Conservation (phyloP, 768 basidiomycete genomes). For the Mycena galopus region DNA sequence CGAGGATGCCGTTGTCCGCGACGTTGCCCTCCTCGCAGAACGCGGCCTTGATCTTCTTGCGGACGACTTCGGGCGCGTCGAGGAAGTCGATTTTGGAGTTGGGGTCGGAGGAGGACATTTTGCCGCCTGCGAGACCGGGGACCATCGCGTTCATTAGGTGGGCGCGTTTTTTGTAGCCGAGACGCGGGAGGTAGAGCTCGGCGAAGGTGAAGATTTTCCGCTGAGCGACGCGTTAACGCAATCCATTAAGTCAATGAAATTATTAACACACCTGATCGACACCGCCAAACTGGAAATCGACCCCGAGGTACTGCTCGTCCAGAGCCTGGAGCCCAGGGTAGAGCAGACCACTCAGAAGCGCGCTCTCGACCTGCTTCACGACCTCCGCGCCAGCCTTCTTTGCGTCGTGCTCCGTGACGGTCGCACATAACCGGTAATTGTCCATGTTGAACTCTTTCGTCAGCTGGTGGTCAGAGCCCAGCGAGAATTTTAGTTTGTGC, state of each 20-base stretch:
- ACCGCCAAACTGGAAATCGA: slow-evolving; percentile 98
- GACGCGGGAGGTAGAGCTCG: slow-evolving; percentile 92
- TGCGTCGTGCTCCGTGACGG: slow-evolving; percentile 94
- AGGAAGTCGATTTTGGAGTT: slow-evolving; percentile 99
- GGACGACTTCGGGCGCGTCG: slow-evolving; percentile 85
- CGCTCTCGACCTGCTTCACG: slow-evolving; percentile 96
- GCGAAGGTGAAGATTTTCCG: slow-evolving; percentile 89
- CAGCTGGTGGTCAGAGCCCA: slow-evolving; percentile 95
- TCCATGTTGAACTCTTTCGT: slow-evolving; percentile 93
- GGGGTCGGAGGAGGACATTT: slow-evolving; percentile 98
- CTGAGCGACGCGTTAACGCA: background rate
- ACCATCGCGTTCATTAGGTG: slow-evolving; percentile 99
- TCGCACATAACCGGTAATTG: slow-evolving; percentile 92
- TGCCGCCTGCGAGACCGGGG: slow-evolving; percentile 92
- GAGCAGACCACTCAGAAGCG: slow-evolving; percentile 89
- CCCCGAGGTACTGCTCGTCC: slow-evolving; percentile 95
- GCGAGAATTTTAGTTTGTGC: slow-evolving; percentile 84
- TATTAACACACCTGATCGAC: slow-evolving; percentile 83
- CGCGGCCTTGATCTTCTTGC: slow-evolving; percentile 91
- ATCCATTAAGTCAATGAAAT: background rate
- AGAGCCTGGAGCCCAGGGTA: slow-evolving; percentile 98
- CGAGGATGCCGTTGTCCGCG: slow-evolving; percentile 88
- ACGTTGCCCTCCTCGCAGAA: slow-evolving; percentile 95
- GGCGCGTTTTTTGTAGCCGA: slow-evolving; percentile 94
- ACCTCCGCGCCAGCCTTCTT: slow-evolving; percentile 99